Evolutionary conservation across 768 basidiomycete genomes (phyloP), one percentile per base, ranked within the genome.

Genomic region (Amanita molliuscula): DNA sequence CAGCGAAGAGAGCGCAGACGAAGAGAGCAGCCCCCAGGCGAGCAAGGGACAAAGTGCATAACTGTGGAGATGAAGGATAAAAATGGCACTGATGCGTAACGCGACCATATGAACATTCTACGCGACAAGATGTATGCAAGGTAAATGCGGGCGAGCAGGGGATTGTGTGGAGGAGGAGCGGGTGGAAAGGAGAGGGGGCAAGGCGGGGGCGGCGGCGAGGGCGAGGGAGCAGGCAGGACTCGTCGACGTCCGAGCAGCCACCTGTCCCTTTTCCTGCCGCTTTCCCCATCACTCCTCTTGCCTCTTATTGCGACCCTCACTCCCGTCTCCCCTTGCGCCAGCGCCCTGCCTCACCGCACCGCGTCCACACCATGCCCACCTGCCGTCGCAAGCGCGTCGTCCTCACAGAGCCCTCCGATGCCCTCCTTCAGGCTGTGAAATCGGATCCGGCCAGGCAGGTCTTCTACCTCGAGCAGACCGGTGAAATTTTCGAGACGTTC

Each of bases 401-500:
- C 62, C 86, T 90, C 75, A 88, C 81, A 58, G 81, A 89, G 67
- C 84, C 87, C 56, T 79, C 86, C 47, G 75, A 78, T 41, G 67
- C 77, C 57, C 81, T 90, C 62, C 73, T 87, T 54, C 75, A 78
- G 54, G 76, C 78, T 52, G 73, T 74, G 60, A 74, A 79, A 65
- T 66, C 77, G 37, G 78, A 82, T 71, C 81, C 80, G 31, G 70
- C 73, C 65, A 79, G 71, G 62, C 81, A 83, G 56, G 93, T 97
- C 65, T 98, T 82, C 71, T 94, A 88, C 73, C 84, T 98, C 62
- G 73, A 82, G 55, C 83, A 91, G 67, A 98, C 95, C 3, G 95
- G 94, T 61, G 95, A 98, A 78, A 88, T 98, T 67, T 98, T 98
- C 65, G 84, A 91, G 56, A 83, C 83, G 62, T 98, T 96, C 63